Evolutionary conservation across 2,329 filamentous ascomycete genomes (phyloP).

Genomic region (Colletotrichum melonis): DNA sequence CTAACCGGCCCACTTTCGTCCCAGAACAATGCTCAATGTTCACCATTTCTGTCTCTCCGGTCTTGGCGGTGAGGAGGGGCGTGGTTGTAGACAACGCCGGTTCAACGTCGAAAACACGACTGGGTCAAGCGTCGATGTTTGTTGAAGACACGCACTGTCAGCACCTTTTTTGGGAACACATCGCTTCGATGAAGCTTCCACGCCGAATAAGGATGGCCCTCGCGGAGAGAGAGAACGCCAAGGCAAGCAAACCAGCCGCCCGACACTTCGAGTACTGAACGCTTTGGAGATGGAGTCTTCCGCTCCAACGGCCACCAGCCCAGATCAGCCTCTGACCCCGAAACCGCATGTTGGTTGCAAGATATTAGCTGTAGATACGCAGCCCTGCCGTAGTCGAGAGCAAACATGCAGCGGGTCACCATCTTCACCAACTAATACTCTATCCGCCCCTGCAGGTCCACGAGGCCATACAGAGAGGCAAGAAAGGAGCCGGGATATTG

Average conservation of each 20-base stretch:
- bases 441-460: neutral
- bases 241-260: neutral
- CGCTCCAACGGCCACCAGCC: neutral
- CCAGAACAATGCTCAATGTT: neutral
- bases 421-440: slow-evolving; percentile 11
- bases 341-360: slow-evolving; percentile 2
- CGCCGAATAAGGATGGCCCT: neutral
- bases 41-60: neutral
- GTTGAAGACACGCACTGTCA: neutral
- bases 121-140: neutral
- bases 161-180: neutral
- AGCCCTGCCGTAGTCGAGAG: slow-evolving; percentile 10
- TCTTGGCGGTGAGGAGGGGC: neutral
- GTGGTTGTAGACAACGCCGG: neutral
- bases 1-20: neutral
- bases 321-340: neutral
- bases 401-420: slow-evolving; percentile 12
- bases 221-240: neutral
- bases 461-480: neutral
- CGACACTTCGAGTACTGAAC: neutral
- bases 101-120: neutral
- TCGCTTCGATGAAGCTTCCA: slow-evolving; percentile 19
- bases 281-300: neutral
- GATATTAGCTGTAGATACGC: neutral
- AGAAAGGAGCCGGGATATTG: neutral